Evolutionary conservation across 345 rosid genomes (phyloP).

Genomic region (Syzygium jambos): DNA sequence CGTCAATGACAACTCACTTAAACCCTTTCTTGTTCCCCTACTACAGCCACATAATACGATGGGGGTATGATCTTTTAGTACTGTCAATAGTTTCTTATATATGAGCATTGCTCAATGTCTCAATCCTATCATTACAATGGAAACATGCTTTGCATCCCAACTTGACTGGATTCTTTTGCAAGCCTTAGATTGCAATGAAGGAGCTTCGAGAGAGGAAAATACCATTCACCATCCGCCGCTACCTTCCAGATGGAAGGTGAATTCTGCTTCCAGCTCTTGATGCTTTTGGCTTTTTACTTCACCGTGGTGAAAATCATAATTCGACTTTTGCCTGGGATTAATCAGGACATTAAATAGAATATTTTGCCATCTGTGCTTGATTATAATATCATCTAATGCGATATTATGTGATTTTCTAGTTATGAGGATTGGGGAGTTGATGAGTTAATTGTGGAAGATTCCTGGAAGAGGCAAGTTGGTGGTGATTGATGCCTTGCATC

Average conservation of each 20-base stretch:
- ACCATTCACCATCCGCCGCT: conserved; percentile 79
- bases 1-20: background rate
- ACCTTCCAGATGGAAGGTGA: conserved; percentile 85
- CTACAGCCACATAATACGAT: background rate
- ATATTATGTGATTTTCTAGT: conserved; percentile 17
- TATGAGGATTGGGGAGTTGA: conserved; percentile 87
- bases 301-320: background rate
- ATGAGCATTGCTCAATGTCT: background rate
- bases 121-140: background rate
- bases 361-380: background rate
- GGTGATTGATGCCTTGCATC: conserved; percentile 37
- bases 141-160: background rate
- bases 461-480: conserved; percentile 95
- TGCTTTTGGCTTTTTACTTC: background rate
- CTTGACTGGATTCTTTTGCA: background rate
- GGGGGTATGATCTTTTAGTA: background rate
- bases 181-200: conserved; percentile 76
- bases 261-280: background rate
- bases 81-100: background rate
- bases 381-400: background rate
- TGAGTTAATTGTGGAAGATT: conserved; percentile 86
- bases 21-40: background rate
- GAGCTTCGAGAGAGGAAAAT: conserved; percentile 79
- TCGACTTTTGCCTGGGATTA: background rate
- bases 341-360: background rate